Base-by-base conservation (phyloP, 2,329 filamentous ascomycete species). In the Beauveria rudraprayagi region DNA sequence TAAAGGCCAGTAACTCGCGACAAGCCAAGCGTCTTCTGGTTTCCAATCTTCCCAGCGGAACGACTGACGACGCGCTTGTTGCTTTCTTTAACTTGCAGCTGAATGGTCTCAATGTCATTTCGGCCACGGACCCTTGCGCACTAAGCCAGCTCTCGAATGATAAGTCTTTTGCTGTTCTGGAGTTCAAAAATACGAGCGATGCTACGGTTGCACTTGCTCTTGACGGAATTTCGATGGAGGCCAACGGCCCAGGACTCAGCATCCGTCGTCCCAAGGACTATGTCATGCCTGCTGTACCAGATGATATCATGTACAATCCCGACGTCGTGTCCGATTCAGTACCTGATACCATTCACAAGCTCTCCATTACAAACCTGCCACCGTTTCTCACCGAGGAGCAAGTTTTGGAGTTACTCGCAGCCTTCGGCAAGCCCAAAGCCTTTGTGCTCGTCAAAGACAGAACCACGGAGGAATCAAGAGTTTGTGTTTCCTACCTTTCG, bases 31-130 rank as follows among this genome's bases (percentile, higher is more conserved):
- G 95, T 66, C 84, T 99, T 26, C 85, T 99, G 67, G 84, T 92
- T 34, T 87, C 91, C 76, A 96, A 96, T 71, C 75, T 99, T 16
- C 89, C 93, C 2, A 69, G 82, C 1, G 82, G 79, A 26, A 82
- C 83, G n/a, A 90, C 84, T 16, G 91, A 96, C 63, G 92, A 96
- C 58, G 78, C 77, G 64, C 73, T 99, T 46, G 77, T 88, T 63
- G 82, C 86, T 24, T 99, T 97, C 77, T 97, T 99, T 82, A 99
- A 99, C 70, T 80, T 96, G 26, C 92, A 97, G 73, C 83, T 99
- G 56, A 97, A 99, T 69, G 92, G 92, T n/a, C 79, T 99, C 52
- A 99, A 99, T 69, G 89, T 97, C 41, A 85, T 96, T 57, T 87
- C 91, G 66, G 87, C 85, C 65, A 83, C 84, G 52, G 92, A 97